Evolutionary conservation across 176 grass and related monocot genomes (phyloP).

Genomic region (Aegilops longissima): DNA sequence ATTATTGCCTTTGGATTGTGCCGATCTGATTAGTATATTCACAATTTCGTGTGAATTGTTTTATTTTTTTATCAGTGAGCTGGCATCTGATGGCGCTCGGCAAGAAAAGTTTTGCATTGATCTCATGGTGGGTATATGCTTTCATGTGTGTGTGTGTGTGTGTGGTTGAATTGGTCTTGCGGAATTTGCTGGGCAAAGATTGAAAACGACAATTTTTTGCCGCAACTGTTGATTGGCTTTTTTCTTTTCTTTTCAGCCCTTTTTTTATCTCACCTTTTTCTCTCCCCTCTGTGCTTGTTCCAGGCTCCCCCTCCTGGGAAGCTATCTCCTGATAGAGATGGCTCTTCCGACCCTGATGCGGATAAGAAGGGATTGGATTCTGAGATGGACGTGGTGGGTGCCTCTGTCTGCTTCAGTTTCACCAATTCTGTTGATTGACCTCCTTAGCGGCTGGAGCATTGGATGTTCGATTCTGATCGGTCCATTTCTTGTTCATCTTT

Average conservation of each 20-base stretch:
- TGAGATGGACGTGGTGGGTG: conserved; percentile 75
- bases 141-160: conserved; percentile 45
- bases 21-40: conserved; percentile 60
- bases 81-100: conserved; percentile 59
- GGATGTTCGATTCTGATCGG: conserved; percentile 35
- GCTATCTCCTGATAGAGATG: conserved; percentile 90
- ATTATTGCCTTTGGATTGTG: conserved; percentile 50
- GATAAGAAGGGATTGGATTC: conserved; percentile 71
- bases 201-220: conserved; percentile 74
- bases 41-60: conserved; percentile 51
- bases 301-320: conserved; percentile 98
- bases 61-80: conserved; percentile 55
- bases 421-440: conserved; percentile 34
- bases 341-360: conserved; percentile 59
- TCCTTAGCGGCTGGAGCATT: conserved; percentile 26
- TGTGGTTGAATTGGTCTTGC: conserved; percentile 68
- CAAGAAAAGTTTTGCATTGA: conserved; percentile 97
- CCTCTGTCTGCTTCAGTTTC: conserved; percentile 17
- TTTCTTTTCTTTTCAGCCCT: conserved; percentile 16
- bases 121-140: conserved; percentile 91
- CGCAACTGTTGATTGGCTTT: conserved; percentile 37
- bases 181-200: conserved; percentile 69
- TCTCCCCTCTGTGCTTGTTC: conserved; percentile 35
- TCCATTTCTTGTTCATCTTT: not conserved
- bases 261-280: conserved; percentile 34